phyloP scores from a whole-genome alignment of 441 rosid genomes.

The Populus hybrid region DNA sequence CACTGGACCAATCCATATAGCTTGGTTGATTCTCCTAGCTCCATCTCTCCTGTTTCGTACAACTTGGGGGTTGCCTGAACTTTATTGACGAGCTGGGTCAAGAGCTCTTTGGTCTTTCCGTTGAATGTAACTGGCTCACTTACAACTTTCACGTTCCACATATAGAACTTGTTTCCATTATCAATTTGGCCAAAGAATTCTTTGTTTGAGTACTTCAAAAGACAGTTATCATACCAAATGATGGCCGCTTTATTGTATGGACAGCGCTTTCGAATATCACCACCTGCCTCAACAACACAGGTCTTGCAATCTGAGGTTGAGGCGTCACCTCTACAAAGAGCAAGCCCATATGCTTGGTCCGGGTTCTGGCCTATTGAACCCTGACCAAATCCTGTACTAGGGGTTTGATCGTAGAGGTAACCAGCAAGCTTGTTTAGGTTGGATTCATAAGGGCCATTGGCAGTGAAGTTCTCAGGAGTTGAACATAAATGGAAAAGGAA shows the following conservation, averaged over 20 bases:
- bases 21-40: slow-evolving; percentile 6
- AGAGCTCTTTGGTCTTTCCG: slow-evolving; percentile 40
- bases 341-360: slow-evolving; percentile 41
- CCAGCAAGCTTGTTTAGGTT: slow-evolving; percentile 42
- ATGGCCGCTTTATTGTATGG: slow-evolving; percentile 57
- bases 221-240: slow-evolving; percentile 75
- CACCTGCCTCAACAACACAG: slow-evolving; percentile 48
- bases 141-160: slow-evolving; percentile 46
- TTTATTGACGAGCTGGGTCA: slow-evolving; percentile 29
- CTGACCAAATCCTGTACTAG: slow-evolving; percentile 43
- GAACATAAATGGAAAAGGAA: slow-evolving; percentile 47
- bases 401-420: slow-evolving; percentile 39
- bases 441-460: slow-evolving; percentile 38
- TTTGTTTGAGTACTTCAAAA: slow-evolving; percentile 48
- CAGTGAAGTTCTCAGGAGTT: slow-evolving; percentile 47
- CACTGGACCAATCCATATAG: slow-evolving; percentile 47
- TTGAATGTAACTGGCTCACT: slow-evolving; percentile 41
- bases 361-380: slow-evolving; percentile 32
- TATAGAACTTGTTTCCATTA: slow-evolving; percentile 42
- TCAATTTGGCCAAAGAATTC: slow-evolving; percentile 60
- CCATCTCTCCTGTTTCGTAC: slow-evolving; percentile 30
- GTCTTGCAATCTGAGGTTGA: slow-evolving; percentile 45
- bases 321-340: slow-evolving; percentile 76
- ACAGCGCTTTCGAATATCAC: slow-evolving; percentile 51
- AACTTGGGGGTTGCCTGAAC: slow-evolving; percentile 26